Evolutionary conservation across 441 rosid species (phyloP), one percentile per base, ranked within the genome.

Genomic region (Gossypium schwendimanii): DNA sequence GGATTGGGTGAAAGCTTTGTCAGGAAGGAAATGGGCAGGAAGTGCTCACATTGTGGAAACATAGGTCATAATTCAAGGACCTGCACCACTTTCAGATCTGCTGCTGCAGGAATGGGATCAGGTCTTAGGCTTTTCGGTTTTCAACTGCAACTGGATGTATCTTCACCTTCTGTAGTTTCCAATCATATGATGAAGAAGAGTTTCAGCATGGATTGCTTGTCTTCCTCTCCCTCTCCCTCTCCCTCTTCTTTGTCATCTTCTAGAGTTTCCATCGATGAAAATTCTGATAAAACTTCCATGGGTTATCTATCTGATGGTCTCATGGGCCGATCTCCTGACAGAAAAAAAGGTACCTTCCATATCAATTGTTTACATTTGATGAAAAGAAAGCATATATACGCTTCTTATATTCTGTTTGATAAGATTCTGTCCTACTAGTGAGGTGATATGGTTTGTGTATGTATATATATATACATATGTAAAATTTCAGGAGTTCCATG

Each of bases 21-120:
- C 80, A 60, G 80, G 73, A 50, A 26, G 68, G 80, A 84, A 80
- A 93, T 93, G 98, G 93, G 93, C 75, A 89, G 96, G 75, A 89
- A 87, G 78, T 91, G 94, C 84, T 91, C 98, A 64, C 92, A 88
- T 79, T 93, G 97, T 76, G 93, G 97, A 73, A 91, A 82, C 82
- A 67, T 77, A 14, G 98, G 98, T 52, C 98, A 93, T 66, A 93
- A 93, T 86, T 88, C 98, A 23, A 86, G 97, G 78, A 93, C 97
- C 64, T 91, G 98, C 79, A 77, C 83, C 47, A 63, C 72, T 61
- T 73, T 71, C 81, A 77, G 67, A 77, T 79, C 81, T 26, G 39
- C 78, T 67, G 26, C 31, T 61, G 69, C 39, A 33, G 39, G 39
- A 33, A 33, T 33, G 39, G 39, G 39, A 33, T 33, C 39, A 33